Evolutionary conservation across 75 land plant genomes (phyloP), one percentile per base, ranked within the genome.

Genomic region (Pinus taeda): DNA sequence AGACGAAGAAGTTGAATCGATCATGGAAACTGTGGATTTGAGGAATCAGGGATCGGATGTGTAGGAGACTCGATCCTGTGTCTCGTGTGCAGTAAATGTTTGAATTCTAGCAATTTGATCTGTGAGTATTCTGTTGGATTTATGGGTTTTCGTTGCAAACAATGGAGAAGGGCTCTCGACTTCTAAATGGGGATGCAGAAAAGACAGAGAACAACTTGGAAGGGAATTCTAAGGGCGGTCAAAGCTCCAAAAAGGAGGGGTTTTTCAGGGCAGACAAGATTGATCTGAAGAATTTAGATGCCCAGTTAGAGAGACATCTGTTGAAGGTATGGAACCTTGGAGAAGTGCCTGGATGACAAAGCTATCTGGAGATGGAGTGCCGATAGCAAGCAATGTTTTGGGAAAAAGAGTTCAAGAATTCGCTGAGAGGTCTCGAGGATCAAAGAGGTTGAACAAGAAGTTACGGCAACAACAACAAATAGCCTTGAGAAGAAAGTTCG

Each of bases 231-330:
- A 60, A 45, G 71, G 78, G 71, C 15, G 42, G 64, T 17, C 67
- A 75, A 57, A 87, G 87, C 30, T 8, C 20, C 1, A 75, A 79
- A 33, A 91, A 77, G 73, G 83, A 77, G 4, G 63, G 77, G 76
- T 87, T 81, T 72, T 84, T 94, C 45, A 77, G 98, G 22, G 98
- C 98, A 3, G 98, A 95, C 75, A 78, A 82, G 81, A 83, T 95
- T 39, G 93, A 93, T 86, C 80, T 95, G 29, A 90, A 90, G 76
- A 89, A 80, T 74, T 78, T 86, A 75, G 98, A 93, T 77, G 49
- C 83, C 2, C 92, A 88, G 45, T 73, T 90, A 74, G 91, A 88
- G 77, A 86, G 83, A 65, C 88, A 87, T 57, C 74, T 90, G 70
- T 81, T 80, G 74, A 81, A 81, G 72, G 87, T 59, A 9, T 82